Percentiles rank a stretch among this genome's conserved stretches.
phyloP scores from a whole-genome alignment of 805 yeast genomes.

The Citeromyces nyonsensis region DNA sequence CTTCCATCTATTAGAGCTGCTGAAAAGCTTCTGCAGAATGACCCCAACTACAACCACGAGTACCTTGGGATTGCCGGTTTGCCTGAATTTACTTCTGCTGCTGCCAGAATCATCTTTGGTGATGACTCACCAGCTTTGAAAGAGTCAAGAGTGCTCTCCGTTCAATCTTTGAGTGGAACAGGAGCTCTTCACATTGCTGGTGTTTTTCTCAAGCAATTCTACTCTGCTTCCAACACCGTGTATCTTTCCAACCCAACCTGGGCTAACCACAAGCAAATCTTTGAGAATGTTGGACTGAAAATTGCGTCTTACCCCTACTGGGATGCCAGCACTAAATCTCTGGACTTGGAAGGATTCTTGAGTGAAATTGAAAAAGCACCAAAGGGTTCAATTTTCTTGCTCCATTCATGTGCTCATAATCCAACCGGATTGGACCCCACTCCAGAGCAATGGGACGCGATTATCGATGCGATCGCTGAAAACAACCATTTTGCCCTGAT shows the following conservation, averaged over 20 bases:
- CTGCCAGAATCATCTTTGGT: constrained; percentile 65
- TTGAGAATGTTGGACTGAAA: constrained; percentile 50
- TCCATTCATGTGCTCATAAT: constrained; percentile 96
- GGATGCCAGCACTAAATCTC: constrained; percentile 52
- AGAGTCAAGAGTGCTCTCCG: constrained; percentile 37
- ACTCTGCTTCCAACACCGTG: constrained; percentile 19
- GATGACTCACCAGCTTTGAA: constrained; percentile 32
- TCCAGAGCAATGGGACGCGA: constrained; percentile 60
- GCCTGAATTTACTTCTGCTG: constrained; percentile 48
- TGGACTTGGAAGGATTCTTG: constrained; percentile 60
- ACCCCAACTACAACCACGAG: constrained; percentile 66
- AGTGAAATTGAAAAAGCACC: constrained; percentile 50
- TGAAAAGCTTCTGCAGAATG: constrained; percentile 43
- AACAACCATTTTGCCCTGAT: constrained; percentile 67
- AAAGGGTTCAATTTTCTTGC: constrained; percentile 60
- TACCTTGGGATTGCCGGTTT: constrained; percentile 75
- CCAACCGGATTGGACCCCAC: constrained; percentile 96
- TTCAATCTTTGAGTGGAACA: constrained; percentile 76
- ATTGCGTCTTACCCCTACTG: constrained; percentile 76
- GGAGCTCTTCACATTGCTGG: constrained; percentile 89
- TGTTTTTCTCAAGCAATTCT: constrained; percentile 40
- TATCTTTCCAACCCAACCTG: constrained; percentile 89
- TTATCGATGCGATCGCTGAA: constrained; percentile 44
- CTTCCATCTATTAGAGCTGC: constrained; percentile 57
- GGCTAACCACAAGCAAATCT: constrained; percentile 90